Conservation (phyloP, 352 stramenopile genomes). For the Albugo candida region DNA sequence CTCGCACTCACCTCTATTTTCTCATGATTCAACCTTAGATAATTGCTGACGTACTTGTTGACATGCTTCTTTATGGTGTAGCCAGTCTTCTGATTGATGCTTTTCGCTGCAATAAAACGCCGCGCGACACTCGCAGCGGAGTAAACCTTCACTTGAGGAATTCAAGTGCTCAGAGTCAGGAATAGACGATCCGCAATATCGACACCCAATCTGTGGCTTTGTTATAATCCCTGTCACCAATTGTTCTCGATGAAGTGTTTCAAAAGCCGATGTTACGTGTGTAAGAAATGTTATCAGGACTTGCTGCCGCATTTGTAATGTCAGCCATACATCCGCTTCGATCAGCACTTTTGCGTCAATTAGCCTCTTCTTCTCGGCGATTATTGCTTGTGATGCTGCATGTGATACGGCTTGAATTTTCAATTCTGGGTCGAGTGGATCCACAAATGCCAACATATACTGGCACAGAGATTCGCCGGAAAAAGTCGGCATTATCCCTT, state of each 20-base stretch:
- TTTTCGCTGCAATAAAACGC: slow-evolving; percentile 76
- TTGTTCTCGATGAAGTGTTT: slow-evolving; percentile 61
- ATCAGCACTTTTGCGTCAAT: slow-evolving; percentile 57
- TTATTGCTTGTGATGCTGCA: slow-evolving; percentile 26
- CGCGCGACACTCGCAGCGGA: slow-evolving; percentile 50
- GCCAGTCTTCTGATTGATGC: slow-evolving; percentile 67
- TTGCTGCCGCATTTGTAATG: slow-evolving; percentile 72
- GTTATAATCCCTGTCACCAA: slow-evolving; percentile 15
- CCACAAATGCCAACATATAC: slow-evolving; percentile 60
- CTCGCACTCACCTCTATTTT: too few species aligned
- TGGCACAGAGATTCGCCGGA: slow-evolving; percentile 61
- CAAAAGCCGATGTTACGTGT: slow-evolving; percentile 66
- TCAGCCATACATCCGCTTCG: slow-evolving; percentile 69
- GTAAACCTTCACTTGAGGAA: slow-evolving; percentile 11
- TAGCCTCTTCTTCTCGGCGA: slow-evolving; percentile 39
- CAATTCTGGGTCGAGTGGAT: slow-evolving; percentile 46
- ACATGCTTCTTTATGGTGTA: slow-evolving; percentile 54
- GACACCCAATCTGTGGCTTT: slow-evolving; percentile 29
- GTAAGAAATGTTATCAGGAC: slow-evolving; percentile 61
- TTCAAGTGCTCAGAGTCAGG: slow-evolving; percentile 14
- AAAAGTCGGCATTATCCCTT: slow-evolving; percentile 65
- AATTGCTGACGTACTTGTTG: slow-evolving; percentile 40
- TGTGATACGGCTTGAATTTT: slow-evolving; percentile 58
- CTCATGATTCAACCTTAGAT: neutral
- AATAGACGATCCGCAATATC: slow-evolving; percentile 25